Evolutionary conservation across 2,329 filamentous ascomycete genomes (phyloP).

Genomic region (Calonectria pseudoturangicola): DNA sequence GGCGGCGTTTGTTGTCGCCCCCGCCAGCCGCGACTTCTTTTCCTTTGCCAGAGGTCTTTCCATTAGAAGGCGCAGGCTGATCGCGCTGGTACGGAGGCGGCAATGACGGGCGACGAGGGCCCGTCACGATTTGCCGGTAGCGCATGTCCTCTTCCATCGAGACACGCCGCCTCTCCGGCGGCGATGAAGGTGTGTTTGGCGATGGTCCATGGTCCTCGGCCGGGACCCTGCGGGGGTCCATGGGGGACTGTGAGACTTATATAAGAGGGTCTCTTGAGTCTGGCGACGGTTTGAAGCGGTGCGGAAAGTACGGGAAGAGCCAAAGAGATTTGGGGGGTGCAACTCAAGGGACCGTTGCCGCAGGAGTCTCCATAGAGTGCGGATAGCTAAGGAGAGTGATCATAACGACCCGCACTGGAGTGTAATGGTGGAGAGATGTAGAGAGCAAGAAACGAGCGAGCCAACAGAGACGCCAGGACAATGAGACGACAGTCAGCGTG

Average conservation of each 20-base stretch:
- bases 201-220: constrained; percentile 60
- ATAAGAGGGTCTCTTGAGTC: constrained; percentile 49
- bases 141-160: constrained; percentile 74
- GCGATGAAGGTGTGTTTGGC: constrained; percentile 56
- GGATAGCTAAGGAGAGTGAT: constrained; percentile 55
- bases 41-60: constrained; percentile 44
- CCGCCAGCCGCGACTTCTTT: constrained; percentile 47
- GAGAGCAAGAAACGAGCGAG: constrained; percentile 49
- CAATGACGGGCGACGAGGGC: constrained; percentile 65
- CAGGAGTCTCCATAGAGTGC: constrained; percentile 60
- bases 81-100: constrained; percentile 67
- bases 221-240: constrained; percentile 58
- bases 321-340: constrained; percentile 51
- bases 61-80: constrained; percentile 44
- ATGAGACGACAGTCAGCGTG: constrained; percentile 54
- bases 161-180: constrained; percentile 66
- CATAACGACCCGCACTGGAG: constrained; percentile 62
- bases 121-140: constrained; percentile 72
- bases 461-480: constrained; percentile 50
- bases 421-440: constrained; percentile 55
- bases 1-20: constrained; percentile 44
- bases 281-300: constrained; percentile 49
- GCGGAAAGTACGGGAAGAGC: constrained; percentile 48
- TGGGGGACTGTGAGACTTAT: constrained; percentile 56
- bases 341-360: constrained; percentile 53